These are phyloP conservation scores for Trichoderma sp. DNA, from an alignment of 2,329 filamentous ascomycete genomes.

Conservation along the genomic window DNA sequence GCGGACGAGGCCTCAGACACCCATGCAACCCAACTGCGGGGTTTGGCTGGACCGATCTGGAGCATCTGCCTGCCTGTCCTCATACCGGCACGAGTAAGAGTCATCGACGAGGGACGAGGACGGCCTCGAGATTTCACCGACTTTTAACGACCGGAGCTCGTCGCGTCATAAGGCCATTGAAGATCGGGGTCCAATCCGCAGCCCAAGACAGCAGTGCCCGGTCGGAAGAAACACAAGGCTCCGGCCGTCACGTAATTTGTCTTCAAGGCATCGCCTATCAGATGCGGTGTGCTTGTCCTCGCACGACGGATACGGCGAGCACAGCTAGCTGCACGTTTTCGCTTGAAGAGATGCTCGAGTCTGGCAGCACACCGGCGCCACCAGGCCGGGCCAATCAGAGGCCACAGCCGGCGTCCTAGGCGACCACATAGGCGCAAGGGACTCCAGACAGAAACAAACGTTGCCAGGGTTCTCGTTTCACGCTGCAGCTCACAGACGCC, in stretches of 20 bases:
- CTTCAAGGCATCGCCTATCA: constrained; percentile 25
- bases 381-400: constrained; percentile 10
- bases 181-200: constrained; percentile 10
- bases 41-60: constrained; percentile 8
- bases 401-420: neutral
- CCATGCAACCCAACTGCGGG: constrained; percentile 30
- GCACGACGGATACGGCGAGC: neutral
- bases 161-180: constrained; percentile 27
- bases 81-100: constrained; percentile 23
- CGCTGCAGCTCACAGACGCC: constrained; percentile 20
- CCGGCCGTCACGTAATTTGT: constrained; percentile 5
- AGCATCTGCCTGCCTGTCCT: neutral
- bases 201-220: constrained; percentile 19
- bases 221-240: constrained; percentile 13
- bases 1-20: constrained; percentile 24
- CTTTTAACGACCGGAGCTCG: constrained; percentile 21
- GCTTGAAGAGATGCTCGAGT: neutral
- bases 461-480: constrained; percentile 27
- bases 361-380: neutral
- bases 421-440: neutral
- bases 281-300: constrained; percentile 23
- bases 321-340: constrained; percentile 3
- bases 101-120: constrained; percentile 22
- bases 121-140: constrained; percentile 27
- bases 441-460: constrained; percentile 2